phyloP scores from a whole-genome alignment of 441 rosid species.

The Raphanus hybrid region DNA sequence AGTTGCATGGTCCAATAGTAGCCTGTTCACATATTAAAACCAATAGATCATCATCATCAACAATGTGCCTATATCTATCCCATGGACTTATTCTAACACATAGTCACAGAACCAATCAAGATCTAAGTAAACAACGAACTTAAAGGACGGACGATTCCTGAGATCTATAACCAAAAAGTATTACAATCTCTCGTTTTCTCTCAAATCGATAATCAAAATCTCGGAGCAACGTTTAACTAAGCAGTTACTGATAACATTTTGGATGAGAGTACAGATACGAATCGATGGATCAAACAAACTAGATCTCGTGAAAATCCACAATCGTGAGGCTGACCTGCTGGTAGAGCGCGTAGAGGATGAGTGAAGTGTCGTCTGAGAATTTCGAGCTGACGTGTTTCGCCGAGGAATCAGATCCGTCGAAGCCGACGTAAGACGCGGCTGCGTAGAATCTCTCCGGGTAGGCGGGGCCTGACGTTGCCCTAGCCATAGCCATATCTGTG shows the following conservation, averaged over 20 bases:
- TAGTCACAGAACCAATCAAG: background rate
- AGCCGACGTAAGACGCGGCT: slow-evolving; percentile 88
- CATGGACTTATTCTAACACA: too few relatives aligned
- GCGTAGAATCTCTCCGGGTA: slow-evolving; percentile 96
- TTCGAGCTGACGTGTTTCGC: slow-evolving; percentile 16
- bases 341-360: slow-evolving; percentile 86
- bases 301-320: slow-evolving; percentile 43
- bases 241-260: slow-evolving; percentile 6
- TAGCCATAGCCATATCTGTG: slow-evolving; percentile 71
- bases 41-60: slow-evolving; percentile 14
- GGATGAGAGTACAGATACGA: slow-evolving; percentile 1
- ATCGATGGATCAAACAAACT: slow-evolving; percentile 8
- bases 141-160: background rate
- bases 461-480: slow-evolving; percentile 93
- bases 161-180: background rate
- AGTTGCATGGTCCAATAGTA: slow-evolving; percentile 84
- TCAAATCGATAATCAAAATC: slow-evolving; percentile 17
- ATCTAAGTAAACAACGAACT: slow-evolving; percentile 7
- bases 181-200: background rate
- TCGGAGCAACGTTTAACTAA: slow-evolving; percentile 7
- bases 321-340: slow-evolving; percentile 68
- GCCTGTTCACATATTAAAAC: slow-evolving; percentile 58
- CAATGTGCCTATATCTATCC: background rate
- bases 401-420: slow-evolving; percentile 83
- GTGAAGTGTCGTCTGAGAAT: slow-evolving; percentile 79